Base-by-base conservation (phyloP, 192 early-diverging fungal species). In the Allomyces javanicus region DNA sequence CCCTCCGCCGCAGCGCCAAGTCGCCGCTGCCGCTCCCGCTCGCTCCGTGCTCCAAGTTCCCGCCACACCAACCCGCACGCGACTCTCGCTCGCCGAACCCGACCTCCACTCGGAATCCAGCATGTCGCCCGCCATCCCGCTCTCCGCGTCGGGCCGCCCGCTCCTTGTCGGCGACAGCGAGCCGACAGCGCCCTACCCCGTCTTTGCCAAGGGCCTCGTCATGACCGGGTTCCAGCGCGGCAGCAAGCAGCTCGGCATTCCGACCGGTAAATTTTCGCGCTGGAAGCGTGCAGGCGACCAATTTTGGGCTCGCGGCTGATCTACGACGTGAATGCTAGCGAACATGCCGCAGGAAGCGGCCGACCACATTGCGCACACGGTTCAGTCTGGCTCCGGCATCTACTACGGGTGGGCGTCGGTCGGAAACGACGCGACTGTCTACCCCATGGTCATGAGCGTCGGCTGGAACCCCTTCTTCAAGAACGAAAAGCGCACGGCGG, bases 401-500 rank as follows among this genome's bases (percentile, higher is more conserved):
- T 94, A 97, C 78, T 91, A 87, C 68, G 96, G 96, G 7, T 99
- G 92, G 91, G 92, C 90, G 23, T 76, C 82, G 26, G 83, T 97
- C 23, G 84, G 79, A 22, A 71, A 33, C 64, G 73, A 72, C 58
- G 64, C 69, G 11, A 67, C 70, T 1, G 85, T 97, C 9, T 83
- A 83, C 62, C 90, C 91, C n/a, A 97, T 99, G 95, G 95, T 97
- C 21, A 95, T 97, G 93, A 91, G 88, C 66, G 83, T 93, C 61
- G 96, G 96, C 21, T 99, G 96, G 96, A 99, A 99, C 76, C 96
- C 96, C 17, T 97, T 86, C 72, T 89, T 92, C 73, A 90, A 97
- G 69, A 99, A 99, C 75, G 89, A 96, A 73, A 91, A 93, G 76
- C 82, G 88, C 62, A 92, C 91, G 17, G 94, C 92, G 66, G 86